Evolutionary conservation across 2,329 filamentous ascomycete species (phyloP).

Genomic region (Talaromyces marneffei): DNA sequence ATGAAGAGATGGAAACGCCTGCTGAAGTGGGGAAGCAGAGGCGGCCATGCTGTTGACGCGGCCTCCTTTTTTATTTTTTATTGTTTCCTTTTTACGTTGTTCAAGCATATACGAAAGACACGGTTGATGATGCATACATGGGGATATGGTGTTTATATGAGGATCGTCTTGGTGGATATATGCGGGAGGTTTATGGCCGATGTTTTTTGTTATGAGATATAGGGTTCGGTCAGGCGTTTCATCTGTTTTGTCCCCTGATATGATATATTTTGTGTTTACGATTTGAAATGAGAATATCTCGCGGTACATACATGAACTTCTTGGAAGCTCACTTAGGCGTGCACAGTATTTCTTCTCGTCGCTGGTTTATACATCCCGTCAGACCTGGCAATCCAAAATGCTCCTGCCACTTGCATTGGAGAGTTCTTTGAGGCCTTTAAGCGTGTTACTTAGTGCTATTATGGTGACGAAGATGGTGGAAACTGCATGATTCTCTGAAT

Average conservation of each 20-base stretch:
- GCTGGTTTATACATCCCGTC: too few species aligned
- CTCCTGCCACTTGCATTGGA: too few species aligned
- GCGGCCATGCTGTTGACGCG: slow-evolving; percentile 38
- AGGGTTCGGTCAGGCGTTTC: not conserved
- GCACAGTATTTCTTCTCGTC: too few species aligned
- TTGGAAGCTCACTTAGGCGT: not conserved
- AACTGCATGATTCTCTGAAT: too few species aligned
- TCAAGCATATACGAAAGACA: not conserved
- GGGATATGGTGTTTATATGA: not conserved
- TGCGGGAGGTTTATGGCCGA: not conserved
- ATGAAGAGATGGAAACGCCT: slow-evolving; percentile 27
- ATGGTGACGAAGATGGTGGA: too few species aligned
- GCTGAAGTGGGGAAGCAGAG: slow-evolving; percentile 30
- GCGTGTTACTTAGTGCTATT: too few species aligned
- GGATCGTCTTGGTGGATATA: slow-evolving; percentile 13
- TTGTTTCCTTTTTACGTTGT: not conserved
- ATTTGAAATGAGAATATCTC: not conserved
- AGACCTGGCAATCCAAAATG: not conserved
- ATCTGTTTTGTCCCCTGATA: not conserved
- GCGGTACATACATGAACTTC: not conserved
- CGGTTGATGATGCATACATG: not conserved
- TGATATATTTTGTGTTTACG: not conserved
- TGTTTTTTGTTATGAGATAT: not conserved
- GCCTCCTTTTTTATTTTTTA: not conserved
- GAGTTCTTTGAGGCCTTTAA: too few species aligned